Evolutionary conservation across 23 red algal genomes (phyloP).

Genomic region (Gracilaria domingensis): DNA sequence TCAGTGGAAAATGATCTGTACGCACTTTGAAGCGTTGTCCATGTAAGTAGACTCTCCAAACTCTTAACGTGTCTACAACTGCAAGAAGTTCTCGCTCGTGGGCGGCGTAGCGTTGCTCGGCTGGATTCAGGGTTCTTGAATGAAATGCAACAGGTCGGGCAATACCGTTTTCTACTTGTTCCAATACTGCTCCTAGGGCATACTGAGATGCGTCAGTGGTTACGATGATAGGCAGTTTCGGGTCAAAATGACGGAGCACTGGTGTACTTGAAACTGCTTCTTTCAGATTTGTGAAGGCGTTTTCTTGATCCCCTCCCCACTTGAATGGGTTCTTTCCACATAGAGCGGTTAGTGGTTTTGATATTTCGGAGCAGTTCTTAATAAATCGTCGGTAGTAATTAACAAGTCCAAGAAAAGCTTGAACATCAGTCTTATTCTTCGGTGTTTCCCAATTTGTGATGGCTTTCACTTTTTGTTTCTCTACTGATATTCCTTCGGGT

Average conservation of each 20-base stretch:
- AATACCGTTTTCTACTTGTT: neutral
- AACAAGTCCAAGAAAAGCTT: conserved; percentile 24
- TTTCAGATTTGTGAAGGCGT: neutral
- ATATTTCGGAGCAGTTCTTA: neutral
- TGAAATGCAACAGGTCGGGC: conserved; percentile 1
- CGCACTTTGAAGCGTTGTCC: neutral
- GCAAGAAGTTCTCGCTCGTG: conserved; percentile 30
- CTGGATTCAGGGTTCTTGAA: conserved; percentile 11
- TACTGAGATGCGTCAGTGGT: conserved; percentile 28
- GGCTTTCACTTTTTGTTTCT: neutral
- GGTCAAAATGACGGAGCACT: conserved; percentile 12
- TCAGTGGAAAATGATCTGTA: conserved; percentile 21
- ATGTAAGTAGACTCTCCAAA: conserved; percentile 24
- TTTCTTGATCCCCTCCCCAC: neutral
- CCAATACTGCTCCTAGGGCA: conserved; percentile 26
- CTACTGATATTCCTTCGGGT: neutral
- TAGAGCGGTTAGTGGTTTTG: neutral
- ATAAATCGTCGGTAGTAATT: conserved; percentile 37
- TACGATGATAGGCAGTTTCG: neutral
- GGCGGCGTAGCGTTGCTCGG: conserved; percentile 18
- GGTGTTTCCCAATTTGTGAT: conserved; percentile 11
- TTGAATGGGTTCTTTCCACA: neutral
- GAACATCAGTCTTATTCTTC: neutral
- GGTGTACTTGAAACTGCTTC: neutral
- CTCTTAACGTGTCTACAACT: neutral